Base-by-base conservation (phyloP, 768 basidiomycete species). In the Suillus brevipes region DNA sequence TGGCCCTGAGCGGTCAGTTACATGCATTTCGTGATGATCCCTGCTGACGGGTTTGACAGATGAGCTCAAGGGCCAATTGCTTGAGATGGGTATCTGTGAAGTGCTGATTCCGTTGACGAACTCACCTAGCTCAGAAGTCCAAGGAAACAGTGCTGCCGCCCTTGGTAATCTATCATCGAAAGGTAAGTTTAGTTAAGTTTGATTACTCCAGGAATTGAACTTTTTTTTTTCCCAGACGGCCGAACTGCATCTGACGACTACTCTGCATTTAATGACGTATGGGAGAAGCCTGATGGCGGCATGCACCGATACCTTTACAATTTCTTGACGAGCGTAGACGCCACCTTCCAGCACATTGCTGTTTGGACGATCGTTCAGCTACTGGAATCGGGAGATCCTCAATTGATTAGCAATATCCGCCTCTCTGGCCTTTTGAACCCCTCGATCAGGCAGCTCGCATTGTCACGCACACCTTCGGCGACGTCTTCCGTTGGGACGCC, bases 301-400 rank as follows among this genome's bases (percentile, higher is more conserved):
- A 90, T 99, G 84, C 97, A 98, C 76, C 87, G 86, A 66, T 99
- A 99, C 78, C 83, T 99, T 52, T 90, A 94, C 74, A 87, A 94
- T 53, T 99, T 99, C 87, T 79, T 99, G 70, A 93, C 88, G 49
- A 96, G 93, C 73, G 82, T 91, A 7, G 97, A 99, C 73, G 90
- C 94, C 16, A 99, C 97, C 1, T 99, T 99, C 89, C 96, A 98
- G 77, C 97, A 99, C 74, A 99, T 99, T 67, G 97, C 97, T 40
- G 95, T 99, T 52, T 99, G 97, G 97, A 98, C 97, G 0, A 96
- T 99, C 69, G 96, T 98, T 31, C 97, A 99, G 74, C 80, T 99
- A 25, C 83, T 99, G 34, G 97, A 99, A 75, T 97, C 97, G n/a
- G 92, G 94, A 66, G 95, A 99, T 76, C 90, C 92, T 23, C 90